Conservation (phyloP, 177 flowering plant genomes). For the Vitis hybrid region DNA sequence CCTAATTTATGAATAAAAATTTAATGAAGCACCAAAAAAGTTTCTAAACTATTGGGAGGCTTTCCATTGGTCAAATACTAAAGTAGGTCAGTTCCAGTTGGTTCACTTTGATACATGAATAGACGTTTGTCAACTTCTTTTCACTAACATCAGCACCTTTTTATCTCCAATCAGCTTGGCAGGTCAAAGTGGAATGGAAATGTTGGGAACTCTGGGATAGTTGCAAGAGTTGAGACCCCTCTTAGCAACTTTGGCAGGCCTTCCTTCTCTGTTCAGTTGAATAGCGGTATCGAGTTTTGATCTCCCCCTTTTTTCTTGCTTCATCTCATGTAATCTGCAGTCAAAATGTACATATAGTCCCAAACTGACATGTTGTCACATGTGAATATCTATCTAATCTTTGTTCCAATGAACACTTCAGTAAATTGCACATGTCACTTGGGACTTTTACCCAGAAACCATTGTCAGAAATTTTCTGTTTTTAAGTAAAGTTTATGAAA, state of each 20-base stretch:
- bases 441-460: no score
- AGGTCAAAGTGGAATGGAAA: slow-evolving; percentile 97
- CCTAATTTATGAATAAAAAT: no score
- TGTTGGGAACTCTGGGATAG: slow-evolving; percentile 82
- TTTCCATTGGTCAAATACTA: neutral
- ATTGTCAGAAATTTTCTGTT: no score
- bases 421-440: neutral
- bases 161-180: slow-evolving; percentile 56
- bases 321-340: neutral
- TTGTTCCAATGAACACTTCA: neutral
- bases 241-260: slow-evolving; percentile 57
- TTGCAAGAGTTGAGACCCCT: slow-evolving; percentile 74
- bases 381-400: neutral
- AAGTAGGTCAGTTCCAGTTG: no score
- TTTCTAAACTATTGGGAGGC: no score
- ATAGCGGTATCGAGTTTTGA: slow-evolving; percentile 85
- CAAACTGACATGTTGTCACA: neutral
- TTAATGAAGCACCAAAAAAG: no score
- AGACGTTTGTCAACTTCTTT: neutral
- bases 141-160: neutral
- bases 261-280: slow-evolving; percentile 77
- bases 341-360: slow-evolving; percentile 27
- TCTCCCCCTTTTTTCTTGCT: neutral
- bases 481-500: no score
- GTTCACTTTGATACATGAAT: neutral